phyloP scores from a whole-genome alignment of 345 rosid species.

The Capsella bursapastoris region DNA sequence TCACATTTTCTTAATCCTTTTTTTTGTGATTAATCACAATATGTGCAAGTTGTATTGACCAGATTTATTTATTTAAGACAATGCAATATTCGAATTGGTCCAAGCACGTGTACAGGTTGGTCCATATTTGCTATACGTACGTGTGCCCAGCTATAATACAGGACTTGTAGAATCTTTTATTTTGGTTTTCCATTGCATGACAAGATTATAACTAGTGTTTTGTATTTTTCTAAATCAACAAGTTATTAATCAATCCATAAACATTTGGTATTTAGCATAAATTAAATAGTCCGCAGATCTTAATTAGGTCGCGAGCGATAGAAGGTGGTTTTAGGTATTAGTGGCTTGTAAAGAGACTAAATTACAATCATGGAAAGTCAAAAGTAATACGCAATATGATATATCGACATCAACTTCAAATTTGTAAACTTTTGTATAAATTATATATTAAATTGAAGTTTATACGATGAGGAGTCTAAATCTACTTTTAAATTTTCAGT shows the following conservation, averaged over 20 bases:
- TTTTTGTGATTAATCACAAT: neutral
- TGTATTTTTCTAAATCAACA: neutral
- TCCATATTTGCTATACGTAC: conserved; percentile 38
- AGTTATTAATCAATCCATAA: neutral
- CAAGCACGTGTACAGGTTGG: conserved; percentile 71
- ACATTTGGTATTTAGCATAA: neutral
- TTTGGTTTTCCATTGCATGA: neutral
- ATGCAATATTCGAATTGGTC: conserved; percentile 21
- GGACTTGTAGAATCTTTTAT: conserved; percentile 9
- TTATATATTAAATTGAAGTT: too few relatives aligned
- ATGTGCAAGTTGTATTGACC: conserved; percentile 3
- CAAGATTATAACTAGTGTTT: neutral
- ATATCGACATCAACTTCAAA: too few relatives aligned
- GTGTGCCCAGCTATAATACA: conserved; percentile 40
- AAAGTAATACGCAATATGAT: too few relatives aligned
- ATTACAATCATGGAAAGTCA: too few relatives aligned
- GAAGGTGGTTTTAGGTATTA: neutral
- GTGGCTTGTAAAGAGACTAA: neutral
- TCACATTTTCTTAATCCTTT: neutral
- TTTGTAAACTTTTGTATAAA: too few relatives aligned
- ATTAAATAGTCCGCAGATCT: neutral
- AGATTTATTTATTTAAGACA: conserved; percentile 12
- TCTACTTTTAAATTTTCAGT: too few relatives aligned
- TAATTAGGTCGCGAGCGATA: neutral
- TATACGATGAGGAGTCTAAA: too few relatives aligned